A percentile compares a stretch with the other conserved stretches of the same genome.
Conservation (phyloP, 73 alveolate species). For the Loxodes magnus region DNA sequence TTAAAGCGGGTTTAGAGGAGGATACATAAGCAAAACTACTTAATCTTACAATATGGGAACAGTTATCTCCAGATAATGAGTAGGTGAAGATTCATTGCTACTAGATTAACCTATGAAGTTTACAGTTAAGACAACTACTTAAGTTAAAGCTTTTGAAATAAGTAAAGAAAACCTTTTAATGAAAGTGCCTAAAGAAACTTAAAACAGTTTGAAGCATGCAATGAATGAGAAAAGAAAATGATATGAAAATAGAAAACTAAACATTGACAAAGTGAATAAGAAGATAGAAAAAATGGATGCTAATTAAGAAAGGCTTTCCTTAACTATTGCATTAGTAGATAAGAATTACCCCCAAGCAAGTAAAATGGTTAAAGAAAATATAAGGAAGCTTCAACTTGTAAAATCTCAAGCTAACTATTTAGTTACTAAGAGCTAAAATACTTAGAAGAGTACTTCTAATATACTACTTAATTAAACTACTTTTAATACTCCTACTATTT, state of each 20-base stretch:
- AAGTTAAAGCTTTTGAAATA: not conserved
- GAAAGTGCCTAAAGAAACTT: constrained; percentile 3
- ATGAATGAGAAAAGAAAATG: not conserved
- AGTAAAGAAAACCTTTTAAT: constrained; percentile 2
- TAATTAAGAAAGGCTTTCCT: not conserved
- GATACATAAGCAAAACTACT: constrained; percentile 8
- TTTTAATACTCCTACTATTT: too few species aligned
- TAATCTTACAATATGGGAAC: constrained; percentile 1
- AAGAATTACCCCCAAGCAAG: constrained; percentile 14
- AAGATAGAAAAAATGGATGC: not conserved
- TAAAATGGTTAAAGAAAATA: not conserved
- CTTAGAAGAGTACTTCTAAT: too few species aligned
- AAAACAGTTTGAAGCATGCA: not conserved
- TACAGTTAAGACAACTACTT: constrained; percentile 1
- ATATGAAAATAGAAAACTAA: not conserved
- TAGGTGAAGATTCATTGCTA: constrained; percentile 14
- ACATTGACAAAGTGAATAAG: not conserved
- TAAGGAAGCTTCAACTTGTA: not conserved
- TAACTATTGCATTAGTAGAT: not conserved
- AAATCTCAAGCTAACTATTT: not conserved
- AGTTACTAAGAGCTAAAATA: too few species aligned
- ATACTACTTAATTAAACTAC: too few species aligned
- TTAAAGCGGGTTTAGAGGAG: too few species aligned
- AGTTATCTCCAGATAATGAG: constrained; percentile 7
- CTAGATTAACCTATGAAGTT: constrained; percentile 1